These are phyloP conservation scores for Botrytis tulipae DNA, from an alignment of 2,329 filamentous ascomycete genomes.

Conservation along the genomic window DNA sequence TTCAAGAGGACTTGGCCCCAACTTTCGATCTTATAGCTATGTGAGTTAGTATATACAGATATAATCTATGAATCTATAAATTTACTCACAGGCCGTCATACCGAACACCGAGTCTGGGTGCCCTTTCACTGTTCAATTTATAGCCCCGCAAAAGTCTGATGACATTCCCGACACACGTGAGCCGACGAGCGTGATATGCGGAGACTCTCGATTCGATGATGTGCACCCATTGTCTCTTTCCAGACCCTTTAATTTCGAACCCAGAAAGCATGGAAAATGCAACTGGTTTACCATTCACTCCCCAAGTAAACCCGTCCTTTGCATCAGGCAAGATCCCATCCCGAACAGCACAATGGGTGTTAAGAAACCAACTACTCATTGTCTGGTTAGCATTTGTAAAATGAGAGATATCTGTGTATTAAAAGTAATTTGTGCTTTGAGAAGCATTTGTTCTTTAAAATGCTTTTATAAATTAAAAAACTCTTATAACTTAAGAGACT, in stretches of 20 bases:
- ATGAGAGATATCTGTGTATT: neutral
- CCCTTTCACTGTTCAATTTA: slow-evolving; percentile 49
- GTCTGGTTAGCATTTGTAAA: slow-evolving; percentile 31
- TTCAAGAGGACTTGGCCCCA: slow-evolving; percentile 44
- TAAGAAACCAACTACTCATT: slow-evolving; percentile 55
- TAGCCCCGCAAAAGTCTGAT: slow-evolving; percentile 55
- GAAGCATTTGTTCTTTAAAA: no score
- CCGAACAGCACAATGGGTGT: slow-evolving; percentile 53
- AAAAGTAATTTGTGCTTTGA: no score
- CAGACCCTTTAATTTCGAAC: slow-evolving; percentile 45
- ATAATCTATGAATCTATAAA: no score
- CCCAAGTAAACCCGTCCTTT: slow-evolving; percentile 47
- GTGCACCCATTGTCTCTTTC: slow-evolving; percentile 44
- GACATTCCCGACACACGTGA: slow-evolving; percentile 49
- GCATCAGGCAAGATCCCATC: slow-evolving; percentile 53
- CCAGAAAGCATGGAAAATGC: slow-evolving; percentile 53
- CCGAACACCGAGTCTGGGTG: slow-evolving; percentile 52
- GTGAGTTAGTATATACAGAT: slow-evolving; percentile 13
- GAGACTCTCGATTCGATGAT: slow-evolving; percentile 44
- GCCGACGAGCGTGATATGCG: slow-evolving; percentile 50
- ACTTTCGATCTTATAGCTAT: slow-evolving; percentile 46
- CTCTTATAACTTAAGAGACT: no score
- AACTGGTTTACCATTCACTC: slow-evolving; percentile 45
- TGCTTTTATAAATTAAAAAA: slow-evolving; percentile 15
- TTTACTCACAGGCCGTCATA: slow-evolving; percentile 56